Evolutionary conservation across 2,329 filamentous ascomycete species (phyloP), one percentile per base, ranked within the genome.

Genomic region (Pseudogymnoascus sp.): DNA sequence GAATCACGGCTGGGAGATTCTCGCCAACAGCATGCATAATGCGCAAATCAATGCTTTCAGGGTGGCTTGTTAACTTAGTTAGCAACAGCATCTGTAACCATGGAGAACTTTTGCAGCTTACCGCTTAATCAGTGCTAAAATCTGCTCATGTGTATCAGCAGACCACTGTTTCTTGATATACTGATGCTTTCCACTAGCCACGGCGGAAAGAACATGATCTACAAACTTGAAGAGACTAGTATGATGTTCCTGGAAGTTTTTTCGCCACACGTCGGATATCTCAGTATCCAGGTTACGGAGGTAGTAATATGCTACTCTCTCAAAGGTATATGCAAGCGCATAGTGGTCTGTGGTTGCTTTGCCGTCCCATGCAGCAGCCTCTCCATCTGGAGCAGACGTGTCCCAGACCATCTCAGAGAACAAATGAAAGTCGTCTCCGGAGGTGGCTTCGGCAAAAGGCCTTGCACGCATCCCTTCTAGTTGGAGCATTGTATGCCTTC

Each of bases 11-110:
- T 6, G 57, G 35, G 15, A 66, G 18, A 12, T 63, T 58, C n/a
- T 64, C 59, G 6, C 65, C 64, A 20, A 64, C 36, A 28, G 36
- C 30, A 20, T 30, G 30, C 11, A 35, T 12, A 33, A 59, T 28
- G n/a, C 39, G 18, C 18, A 61, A 12, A 20, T 61, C 60, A 33
- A 59, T 35, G 28, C 36, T 47, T 6, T 61, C 20, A 7, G 59
- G 18, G 20, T 33, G 36, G 15, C 37, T 50, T 39, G 38, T 39
- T 18, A 39, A 39, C 36, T 38, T 38, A 38, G 36, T 38, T 38
- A 38, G 36, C n/a, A n/a, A 38, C 36, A 39, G 18, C 14, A 14
- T n/a, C 37, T 41, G 35, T 38, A 59, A 47, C 37, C 12, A 20
- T 39, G 14, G 18, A 59, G 11, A 15, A 2, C 6, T 20, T 14